Percentiles rank a stretch among this genome's conserved stretches.
These are phyloP conservation scores for Ophiognomonia clavigignenti-juglandacearum DNA, from an alignment of 2,329 filamentous ascomycete genomes.

Conservation along the genomic window DNA sequence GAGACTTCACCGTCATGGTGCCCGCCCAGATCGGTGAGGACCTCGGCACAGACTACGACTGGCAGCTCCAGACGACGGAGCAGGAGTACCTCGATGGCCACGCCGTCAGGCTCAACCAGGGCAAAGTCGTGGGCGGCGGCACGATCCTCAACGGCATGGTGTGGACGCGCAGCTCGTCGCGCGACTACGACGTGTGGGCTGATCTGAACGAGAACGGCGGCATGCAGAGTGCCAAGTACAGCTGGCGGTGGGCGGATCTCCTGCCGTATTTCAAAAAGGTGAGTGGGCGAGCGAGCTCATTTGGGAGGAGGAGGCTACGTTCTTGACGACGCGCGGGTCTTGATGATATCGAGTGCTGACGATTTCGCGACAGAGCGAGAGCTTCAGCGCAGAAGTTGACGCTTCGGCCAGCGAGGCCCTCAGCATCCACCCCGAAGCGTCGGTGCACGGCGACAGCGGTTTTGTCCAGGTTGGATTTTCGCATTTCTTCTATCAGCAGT, in stretches of 20 bases:
- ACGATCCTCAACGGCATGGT: conserved; percentile 37
- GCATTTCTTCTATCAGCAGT: conserved; percentile 33
- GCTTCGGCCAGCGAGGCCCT: conserved; percentile 18
- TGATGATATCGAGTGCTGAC: no score
- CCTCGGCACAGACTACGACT: conserved; percentile 21
- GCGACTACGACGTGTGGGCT: conserved; percentile 39
- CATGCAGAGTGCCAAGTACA: not conserved
- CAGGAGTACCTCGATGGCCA: conserved; percentile 30
- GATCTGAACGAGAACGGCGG: conserved; percentile 32
- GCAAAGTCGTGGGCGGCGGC: conserved; percentile 34
- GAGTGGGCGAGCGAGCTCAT: not conserved
- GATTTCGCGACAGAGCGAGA: conserved; percentile 35
- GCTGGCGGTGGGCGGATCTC: conserved; percentile 38
- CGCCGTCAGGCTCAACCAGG: conserved; percentile 30
- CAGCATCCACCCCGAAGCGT: conserved; percentile 23
- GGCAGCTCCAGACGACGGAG: conserved; percentile 24
- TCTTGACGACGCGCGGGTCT: no score
- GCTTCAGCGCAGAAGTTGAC: conserved; percentile 25
- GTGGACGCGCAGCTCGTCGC: conserved; percentile 33
- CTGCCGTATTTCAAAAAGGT: conserved; percentile 47
- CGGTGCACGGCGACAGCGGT: conserved; percentile 29
- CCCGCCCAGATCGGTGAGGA: conserved; percentile 18
- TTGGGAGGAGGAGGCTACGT: not conserved
- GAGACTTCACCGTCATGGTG: conserved; percentile 15
- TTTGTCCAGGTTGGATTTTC: conserved; percentile 34